phyloP scores from a whole-genome alignment of 495 filamentous ascomycete species.

The Penicillium samsonianum region DNA sequence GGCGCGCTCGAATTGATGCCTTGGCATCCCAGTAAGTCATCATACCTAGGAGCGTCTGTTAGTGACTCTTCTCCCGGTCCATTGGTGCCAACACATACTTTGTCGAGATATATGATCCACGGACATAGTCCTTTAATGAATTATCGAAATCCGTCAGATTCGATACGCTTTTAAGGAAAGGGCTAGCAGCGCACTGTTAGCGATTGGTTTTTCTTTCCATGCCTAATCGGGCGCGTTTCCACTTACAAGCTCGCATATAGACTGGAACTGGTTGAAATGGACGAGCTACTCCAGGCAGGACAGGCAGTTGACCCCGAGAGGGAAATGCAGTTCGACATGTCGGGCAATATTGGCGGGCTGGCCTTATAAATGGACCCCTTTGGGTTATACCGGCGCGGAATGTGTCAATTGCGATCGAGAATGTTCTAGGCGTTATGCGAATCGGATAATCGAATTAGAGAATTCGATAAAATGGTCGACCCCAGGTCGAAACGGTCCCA shows the following conservation, averaged over 20 bases:
- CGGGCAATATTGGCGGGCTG: conserved; percentile 15
- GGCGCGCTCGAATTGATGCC: conserved; percentile 77
- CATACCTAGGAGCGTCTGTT: conserved; percentile 32
- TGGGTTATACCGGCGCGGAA: conserved; percentile 24
- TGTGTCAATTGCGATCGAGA: conserved; percentile 26
- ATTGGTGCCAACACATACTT: conserved; percentile 58
- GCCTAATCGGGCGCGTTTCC: not conserved
- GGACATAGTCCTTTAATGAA: conserved; percentile 70
- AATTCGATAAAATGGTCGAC: conserved; percentile 14
- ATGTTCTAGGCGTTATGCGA: conserved; percentile 8
- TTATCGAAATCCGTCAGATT: conserved; percentile 76
- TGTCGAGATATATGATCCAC: conserved; percentile 66
- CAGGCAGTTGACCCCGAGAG: conserved; percentile 78
- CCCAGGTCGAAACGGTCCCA: conserved; percentile 25
- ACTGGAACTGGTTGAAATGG: conserved; percentile 69
- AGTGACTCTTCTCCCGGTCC: conserved; percentile 17
- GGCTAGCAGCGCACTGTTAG: conserved; percentile 54
- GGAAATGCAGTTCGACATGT: conserved; percentile 67
- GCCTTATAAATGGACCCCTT: conserved; percentile 5
- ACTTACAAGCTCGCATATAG: conserved; percentile 78
- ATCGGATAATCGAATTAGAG: conserved; percentile 8
- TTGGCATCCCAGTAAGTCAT: conserved; percentile 72
- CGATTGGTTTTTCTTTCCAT: not conserved
- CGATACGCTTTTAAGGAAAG: conserved; percentile 83
- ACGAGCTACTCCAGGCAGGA: conserved; percentile 78